Conservation (phyloP, 805 yeast species). For the Blastobotrys chiropterorum region DNA sequence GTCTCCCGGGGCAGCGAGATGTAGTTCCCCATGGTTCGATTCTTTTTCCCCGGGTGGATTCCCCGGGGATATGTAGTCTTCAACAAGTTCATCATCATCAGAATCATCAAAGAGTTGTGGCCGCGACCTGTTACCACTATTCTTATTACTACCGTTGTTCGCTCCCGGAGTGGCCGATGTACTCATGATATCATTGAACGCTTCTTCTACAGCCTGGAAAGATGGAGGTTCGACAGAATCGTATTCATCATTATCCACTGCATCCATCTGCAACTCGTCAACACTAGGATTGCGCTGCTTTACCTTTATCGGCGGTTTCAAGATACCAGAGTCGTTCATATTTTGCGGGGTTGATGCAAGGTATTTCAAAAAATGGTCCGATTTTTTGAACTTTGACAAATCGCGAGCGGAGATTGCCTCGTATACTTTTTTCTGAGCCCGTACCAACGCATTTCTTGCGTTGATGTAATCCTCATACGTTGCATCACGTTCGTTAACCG, state of each 20-base stretch:
- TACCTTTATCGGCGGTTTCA: slow-evolving; percentile 2
- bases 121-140: background rate
- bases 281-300: slow-evolving; percentile 12
- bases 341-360: slow-evolving; percentile 35
- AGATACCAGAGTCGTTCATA: slow-evolving; percentile 7
- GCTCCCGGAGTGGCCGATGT: slow-evolving; percentile 4
- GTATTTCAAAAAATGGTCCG: slow-evolving; percentile 49
- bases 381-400: slow-evolving; percentile 53
- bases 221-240: slow-evolving; percentile 25
- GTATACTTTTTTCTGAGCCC: slow-evolving; percentile 50
- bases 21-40: slow-evolving; percentile 26
- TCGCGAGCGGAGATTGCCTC: slow-evolving; percentile 46
- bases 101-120: slow-evolving; percentile 9
- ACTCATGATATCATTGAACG: slow-evolving; percentile 48
- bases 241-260: slow-evolving; percentile 14
- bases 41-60: background rate
- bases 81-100: slow-evolving; percentile 5
- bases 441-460: slow-evolving; percentile 57
- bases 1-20: slow-evolving; percentile 63
- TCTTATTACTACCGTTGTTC: background rate
- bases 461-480: slow-evolving; percentile 33
- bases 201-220: slow-evolving; percentile 60
- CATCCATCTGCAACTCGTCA: slow-evolving; percentile 28
- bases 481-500: slow-evolving; percentile 11
- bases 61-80: background rate